Base-by-base conservation (phyloP, 2,329 filamentous ascomycete genomes). In the Nothomitra cinnamomea region DNA sequence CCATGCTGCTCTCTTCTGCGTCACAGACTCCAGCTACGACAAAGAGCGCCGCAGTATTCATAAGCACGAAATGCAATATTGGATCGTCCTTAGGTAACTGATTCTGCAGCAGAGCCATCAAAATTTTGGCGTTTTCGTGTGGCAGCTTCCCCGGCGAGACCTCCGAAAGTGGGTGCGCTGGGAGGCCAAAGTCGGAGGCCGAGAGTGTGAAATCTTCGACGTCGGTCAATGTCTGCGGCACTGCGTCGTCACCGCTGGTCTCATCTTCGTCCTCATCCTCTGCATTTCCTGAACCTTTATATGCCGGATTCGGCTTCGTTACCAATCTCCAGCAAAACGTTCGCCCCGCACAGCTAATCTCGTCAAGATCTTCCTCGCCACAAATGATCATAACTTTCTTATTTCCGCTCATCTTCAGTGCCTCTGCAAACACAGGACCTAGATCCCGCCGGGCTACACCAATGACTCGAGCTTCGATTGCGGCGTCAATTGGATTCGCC, bases 291-390 rank as follows among this genome's bases (percentile, higher is more conserved):
- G 28, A 10, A 4, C 28, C 10, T 32, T 32, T 32, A 57, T 69
- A 72, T 12, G 62, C 64, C 3, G 73, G 65, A 62, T 74, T 73
- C 1, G 69, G 63, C 52, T 71, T 67, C 57, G 76, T 74, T 3
- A 71, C 72, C 24, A 95, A 69, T 68, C 80, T 80, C 92, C 92
- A 98, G 75, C 89, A 95, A 62, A 85, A 81, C 1, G 89, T 94
- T 36, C 75, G 75, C 0, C 92, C 90, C 1, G 90, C 92, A 60
- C 90, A 95, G 61, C 85, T 92, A 57, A 98, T 79, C 70, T 98
- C 92, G 65, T 98, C 92, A 28, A 98, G 79, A 61, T 96, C 87
- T 70, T 96, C 94, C 59, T 85, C 83, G 43, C 92, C 92, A 64
- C 90, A 98, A 17, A 96, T 85, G 21, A 98, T 78, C 67, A 98